A percentile compares a stretch with the other conserved stretches of the same genome.
Evolutionary conservation across 169 alveolate species (phyloP).

Genomic region (Plasmodium billcollinsi): DNA sequence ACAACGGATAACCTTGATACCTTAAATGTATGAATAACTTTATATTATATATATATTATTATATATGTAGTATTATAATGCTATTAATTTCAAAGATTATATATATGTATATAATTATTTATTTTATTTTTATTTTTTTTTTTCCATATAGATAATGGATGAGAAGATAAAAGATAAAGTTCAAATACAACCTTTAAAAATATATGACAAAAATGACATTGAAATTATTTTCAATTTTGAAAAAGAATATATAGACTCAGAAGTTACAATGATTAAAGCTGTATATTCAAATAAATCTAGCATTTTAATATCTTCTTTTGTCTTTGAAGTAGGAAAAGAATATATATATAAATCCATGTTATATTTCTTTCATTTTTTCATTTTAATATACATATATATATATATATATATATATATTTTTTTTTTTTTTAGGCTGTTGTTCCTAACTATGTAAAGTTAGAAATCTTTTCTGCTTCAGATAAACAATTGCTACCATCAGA

Average conservation of each 20-base stretch:
- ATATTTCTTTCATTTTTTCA: neutral
- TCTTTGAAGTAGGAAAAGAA: slow-evolving; percentile 46
- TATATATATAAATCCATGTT: neutral
- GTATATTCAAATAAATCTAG: slow-evolving; percentile 55
- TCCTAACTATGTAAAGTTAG: slow-evolving; percentile 72
- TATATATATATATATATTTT: neutral
- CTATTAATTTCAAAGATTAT: neutral
- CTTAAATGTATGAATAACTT: slow-evolving; percentile 12
- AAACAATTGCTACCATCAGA: slow-evolving; percentile 58
- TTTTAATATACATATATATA: neutral
- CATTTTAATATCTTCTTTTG: slow-evolving; percentile 33
- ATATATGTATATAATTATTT: neutral
- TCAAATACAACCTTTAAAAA: slow-evolving; percentile 48
- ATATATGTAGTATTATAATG: neutral
- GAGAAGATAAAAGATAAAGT: slow-evolving; percentile 6
- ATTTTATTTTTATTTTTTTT: neutral
- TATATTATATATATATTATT: neutral
- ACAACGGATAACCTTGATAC: slow-evolving; percentile 16
- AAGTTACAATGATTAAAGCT: slow-evolving; percentile 40
- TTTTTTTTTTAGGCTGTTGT: slow-evolving; percentile 59
- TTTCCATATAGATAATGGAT: slow-evolving; percentile 23
- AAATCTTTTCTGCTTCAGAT: slow-evolving; percentile 70
- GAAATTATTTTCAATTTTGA: slow-evolving; percentile 63
- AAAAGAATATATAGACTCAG: slow-evolving; percentile 65
- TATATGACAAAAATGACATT: slow-evolving; percentile 61